Conservation (phyloP, 352 stramenopile species). For the Elongisporangium anandrum region DNA sequence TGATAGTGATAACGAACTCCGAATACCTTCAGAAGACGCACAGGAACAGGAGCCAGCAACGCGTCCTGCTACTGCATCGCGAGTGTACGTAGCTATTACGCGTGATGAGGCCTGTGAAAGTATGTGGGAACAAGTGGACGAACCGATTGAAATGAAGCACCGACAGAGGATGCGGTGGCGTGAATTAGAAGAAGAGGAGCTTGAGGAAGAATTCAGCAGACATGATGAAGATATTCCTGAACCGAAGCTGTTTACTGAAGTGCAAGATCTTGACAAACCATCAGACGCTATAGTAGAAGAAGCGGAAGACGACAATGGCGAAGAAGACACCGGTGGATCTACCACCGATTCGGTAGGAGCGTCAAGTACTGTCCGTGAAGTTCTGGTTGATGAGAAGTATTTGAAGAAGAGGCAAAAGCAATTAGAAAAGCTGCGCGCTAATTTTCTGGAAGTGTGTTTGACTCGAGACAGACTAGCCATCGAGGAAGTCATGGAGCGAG, state of each 20-base stretch:
- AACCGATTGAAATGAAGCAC: conserved; percentile 18
- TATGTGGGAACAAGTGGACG: conserved; percentile 62
- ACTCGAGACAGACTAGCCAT: conserved; percentile 41
- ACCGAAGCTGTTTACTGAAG: not conserved
- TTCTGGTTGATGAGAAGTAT: conserved; percentile 75
- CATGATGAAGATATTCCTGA: conserved; percentile 9
- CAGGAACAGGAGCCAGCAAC: not conserved
- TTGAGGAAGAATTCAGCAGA: not conserved
- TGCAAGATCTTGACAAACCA: not conserved
- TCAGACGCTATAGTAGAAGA: conserved; percentile 9
- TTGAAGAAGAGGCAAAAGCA: conserved; percentile 73
- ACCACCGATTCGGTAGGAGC: conserved; percentile 5
- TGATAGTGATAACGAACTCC: not conserved
- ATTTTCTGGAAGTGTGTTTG: conserved; percentile 36
- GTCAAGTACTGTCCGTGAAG: conserved; percentile 22
- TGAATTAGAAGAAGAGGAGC: conserved; percentile 1
- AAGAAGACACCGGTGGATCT: conserved; percentile 15
- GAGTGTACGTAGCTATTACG: conserved; percentile 25
- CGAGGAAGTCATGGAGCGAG: conserved; percentile 54
- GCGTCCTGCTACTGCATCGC: not conserved
- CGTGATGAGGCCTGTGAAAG: conserved; percentile 79
- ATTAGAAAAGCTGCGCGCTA: conserved; percentile 55
- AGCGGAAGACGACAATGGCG: conserved; percentile 20
- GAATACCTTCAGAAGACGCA: not conserved
- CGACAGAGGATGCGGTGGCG: conserved; percentile 1